Base-by-base conservation (phyloP, 169 alveolate species). In the Plasmodium coatneyi region DNA sequence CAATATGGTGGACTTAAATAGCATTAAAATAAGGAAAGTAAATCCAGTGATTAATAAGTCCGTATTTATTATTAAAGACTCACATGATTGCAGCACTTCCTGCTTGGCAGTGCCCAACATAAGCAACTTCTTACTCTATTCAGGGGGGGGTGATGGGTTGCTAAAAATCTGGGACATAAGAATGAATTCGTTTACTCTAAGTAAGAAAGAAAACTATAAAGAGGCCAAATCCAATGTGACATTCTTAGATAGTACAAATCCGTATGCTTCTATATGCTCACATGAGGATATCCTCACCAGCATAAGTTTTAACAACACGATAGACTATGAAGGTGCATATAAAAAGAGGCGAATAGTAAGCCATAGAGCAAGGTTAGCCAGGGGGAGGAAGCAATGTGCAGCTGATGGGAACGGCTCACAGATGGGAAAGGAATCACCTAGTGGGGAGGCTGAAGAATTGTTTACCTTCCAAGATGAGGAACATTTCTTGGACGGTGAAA, bases 131-230 rank as follows among this genome's bases (percentile, higher is more conserved):
- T 84, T 84, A 80, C 39, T 84, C 16, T 84, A 92, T 28, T 92
- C 95, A 22, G 97, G 97, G n/a, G 97, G 97, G 16, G 96, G 97
- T 10, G 97, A 96, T 84, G 97, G 97, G n/a, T 39, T 92, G 81
- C 76, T 96, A 56, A 92, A 93, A 83, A 78, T 93, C n/a, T 96
- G 97, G 97, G 97, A 96, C 84, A 60, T 93, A 52, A 92, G 97
- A 60, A 90, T 96, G 95, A 79, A 87, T 66, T 22, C 79, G 36
- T 87, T 54, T 78, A 28, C 71, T 5, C 25, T 87, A 60, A 25
- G 39, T 66, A 78, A 87, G 71, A 79, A 30, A 19, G 34, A 34
- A 36, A 60, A 34, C 19, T 14, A 49, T 49, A 54, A 66, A 56
- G 41, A 36, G 71, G 5, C 36, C 43, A 36, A 10, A 14, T 32